phyloP scores from a whole-genome alignment of 2,329 filamentous ascomycete species.

The Blastomyces parvus region DNA sequence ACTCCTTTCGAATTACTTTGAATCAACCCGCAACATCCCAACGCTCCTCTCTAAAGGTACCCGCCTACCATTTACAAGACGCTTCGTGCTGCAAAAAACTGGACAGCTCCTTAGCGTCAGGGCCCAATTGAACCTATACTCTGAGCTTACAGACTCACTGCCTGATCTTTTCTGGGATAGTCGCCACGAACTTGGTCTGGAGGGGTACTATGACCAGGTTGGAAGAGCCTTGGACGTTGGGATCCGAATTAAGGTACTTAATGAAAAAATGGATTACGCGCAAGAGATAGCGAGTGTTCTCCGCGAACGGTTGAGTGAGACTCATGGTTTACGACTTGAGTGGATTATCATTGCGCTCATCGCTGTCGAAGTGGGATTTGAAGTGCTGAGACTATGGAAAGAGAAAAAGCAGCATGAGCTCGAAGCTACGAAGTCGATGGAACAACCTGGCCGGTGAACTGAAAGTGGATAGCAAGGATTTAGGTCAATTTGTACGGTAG shows the following conservation, averaged over 20 bases:
- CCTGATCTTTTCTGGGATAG: constrained; percentile 97
- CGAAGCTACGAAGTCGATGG: constrained; percentile 3
- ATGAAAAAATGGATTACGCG: constrained; percentile 97
- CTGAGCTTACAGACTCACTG: constrained; percentile 86
- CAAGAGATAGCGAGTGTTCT: constrained; percentile 88
- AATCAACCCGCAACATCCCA: constrained; percentile 74
- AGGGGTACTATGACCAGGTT: constrained; percentile 91
- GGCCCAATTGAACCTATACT: constrained; percentile 92
- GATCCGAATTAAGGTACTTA: constrained; percentile 79
- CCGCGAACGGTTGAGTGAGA: constrained; percentile 79
- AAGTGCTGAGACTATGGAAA: constrained; percentile 63
- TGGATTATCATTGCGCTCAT: constrained; percentile 96
- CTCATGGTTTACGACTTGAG: constrained; percentile 77
- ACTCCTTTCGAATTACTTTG: constrained; percentile 71
- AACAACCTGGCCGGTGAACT: not conserved
- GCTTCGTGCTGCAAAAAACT: constrained; percentile 84
- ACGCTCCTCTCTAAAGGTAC: constrained; percentile 62
- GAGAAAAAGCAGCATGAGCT: constrained; percentile 44
- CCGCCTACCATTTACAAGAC: constrained; percentile 54
- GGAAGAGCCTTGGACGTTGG: constrained; percentile 83
- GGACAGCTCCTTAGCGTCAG: constrained; percentile 82
- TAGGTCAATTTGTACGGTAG: not conserved
- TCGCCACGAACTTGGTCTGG: constrained; percentile 75
- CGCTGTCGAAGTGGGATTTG: constrained; percentile 82
- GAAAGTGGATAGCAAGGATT: not conserved